A percentile compares a stretch with the other conserved stretches of the same genome.
phyloP scores from a whole-genome alignment of 1,139 yeast species.

The Sugiyamaella sp. region DNA sequence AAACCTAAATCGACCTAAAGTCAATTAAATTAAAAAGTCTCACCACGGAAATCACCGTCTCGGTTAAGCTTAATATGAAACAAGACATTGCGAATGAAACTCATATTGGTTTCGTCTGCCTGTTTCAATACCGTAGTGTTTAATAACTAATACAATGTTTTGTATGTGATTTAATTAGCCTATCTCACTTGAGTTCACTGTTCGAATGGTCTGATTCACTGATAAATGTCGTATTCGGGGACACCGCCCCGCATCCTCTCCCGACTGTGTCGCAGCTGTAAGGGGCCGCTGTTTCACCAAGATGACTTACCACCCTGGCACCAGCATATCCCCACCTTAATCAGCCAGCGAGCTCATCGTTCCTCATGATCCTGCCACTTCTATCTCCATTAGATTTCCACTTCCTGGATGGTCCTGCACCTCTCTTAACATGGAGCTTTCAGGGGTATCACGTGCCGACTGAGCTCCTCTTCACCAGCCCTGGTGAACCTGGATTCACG shows the following conservation, averaged over 20 bases:
- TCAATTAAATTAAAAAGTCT: neutral
- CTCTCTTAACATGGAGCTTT: too few species aligned
- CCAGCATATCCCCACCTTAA: too few species aligned
- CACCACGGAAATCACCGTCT: neutral
- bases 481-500: too few species aligned
- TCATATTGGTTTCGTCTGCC: neutral
- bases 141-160: neutral
- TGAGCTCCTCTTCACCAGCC: too few species aligned
- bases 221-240: neutral
- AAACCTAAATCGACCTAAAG: neutral
- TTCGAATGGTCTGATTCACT: neutral
- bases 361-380: too few species aligned
- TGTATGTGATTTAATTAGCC: neutral
- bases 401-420: too few species aligned
- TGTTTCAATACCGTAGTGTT: neutral
- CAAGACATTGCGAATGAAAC: constrained; percentile 11
- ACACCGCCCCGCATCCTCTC: too few species aligned
- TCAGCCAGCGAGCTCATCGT: neutral
- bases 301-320: too few species aligned
- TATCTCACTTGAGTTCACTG: neutral
- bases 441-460: too few species aligned
- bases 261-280: too few species aligned
- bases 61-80: constrained; percentile 19
- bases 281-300: too few species aligned
- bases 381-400: too few species aligned